phyloP scores from a whole-genome alignment of 73 alveolate species.

The Blepharisma japonicum region DNA sequence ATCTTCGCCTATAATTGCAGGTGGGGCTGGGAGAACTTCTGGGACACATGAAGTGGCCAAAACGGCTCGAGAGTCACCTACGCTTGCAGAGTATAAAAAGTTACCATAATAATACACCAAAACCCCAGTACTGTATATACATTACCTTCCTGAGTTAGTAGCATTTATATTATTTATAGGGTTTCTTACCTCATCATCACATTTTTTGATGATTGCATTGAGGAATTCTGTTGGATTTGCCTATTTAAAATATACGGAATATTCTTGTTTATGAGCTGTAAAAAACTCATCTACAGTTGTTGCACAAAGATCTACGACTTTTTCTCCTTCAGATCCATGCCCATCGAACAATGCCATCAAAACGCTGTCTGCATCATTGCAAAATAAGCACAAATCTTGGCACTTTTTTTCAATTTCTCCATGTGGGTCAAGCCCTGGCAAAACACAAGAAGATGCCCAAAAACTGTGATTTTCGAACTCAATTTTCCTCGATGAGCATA shows the following conservation, averaged over 20 bases:
- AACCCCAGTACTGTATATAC: conserved; percentile 25
- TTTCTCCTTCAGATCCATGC: conserved; percentile 33
- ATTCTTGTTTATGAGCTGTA: conserved; percentile 2
- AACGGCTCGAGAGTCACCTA: conserved; percentile 52
- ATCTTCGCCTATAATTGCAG: conserved; percentile 15
- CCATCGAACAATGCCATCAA: conserved; percentile 11
- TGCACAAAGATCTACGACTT: conserved; percentile 21
- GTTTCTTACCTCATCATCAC: background rate
- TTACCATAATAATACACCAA: conserved; percentile 16
- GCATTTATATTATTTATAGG: background rate
- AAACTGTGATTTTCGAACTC: background rate
- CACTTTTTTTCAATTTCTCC: conserved; percentile 21
- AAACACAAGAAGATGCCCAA: conserved; percentile 12
- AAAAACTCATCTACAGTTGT: conserved; percentile 1
- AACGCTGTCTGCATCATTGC: background rate
- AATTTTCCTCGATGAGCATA: background rate
- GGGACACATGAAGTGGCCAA: conserved; percentile 7
- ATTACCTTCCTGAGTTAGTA: conserved; percentile 22
- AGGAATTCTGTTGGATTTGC: background rate
- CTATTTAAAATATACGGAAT: background rate
- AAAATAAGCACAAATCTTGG: conserved; percentile 8
- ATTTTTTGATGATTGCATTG: conserved; percentile 5
- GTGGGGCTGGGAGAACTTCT: conserved; percentile 24
- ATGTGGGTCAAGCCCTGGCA: conserved; percentile 33
- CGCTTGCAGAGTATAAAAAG: background rate